Base-by-base conservation (phyloP, 768 basidiomycete species). In the Suillus spraguei region DNA sequence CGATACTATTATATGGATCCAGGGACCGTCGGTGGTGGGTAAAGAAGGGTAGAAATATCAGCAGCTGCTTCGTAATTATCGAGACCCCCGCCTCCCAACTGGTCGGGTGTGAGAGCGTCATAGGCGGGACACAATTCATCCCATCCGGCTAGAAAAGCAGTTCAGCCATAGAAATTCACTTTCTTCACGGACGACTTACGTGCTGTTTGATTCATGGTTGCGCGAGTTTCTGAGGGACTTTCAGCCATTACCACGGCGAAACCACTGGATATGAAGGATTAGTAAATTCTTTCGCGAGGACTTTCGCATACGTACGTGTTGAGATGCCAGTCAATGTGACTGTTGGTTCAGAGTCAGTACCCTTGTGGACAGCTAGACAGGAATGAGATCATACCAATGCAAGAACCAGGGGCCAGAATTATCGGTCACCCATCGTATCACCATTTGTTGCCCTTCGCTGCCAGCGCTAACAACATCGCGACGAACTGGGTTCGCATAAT, bases 371-470 rank as follows among this genome's bases (percentile, higher is more conserved):
- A 32, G 6, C 13, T 32, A 6, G 3, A 47, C 22, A 10, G 17
- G 16, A 28, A 36, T 1, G 49, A 14, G 28, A 13, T 20, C 68
- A 38, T 59, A 68, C 69, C 65, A 67, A 52, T 67, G 64, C n/a
- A 60, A 63, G 59, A 68, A 65, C 68, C 80, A 82, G 14, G 78
- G 76, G 11, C 83, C 83, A 1, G 85, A 81, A 28, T 28, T 28
- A 4, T 28, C 28, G 28, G 28, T 28, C 2, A 28, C 28, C 28
- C 28, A 28, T 28, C 28, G 28, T 28, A 28, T 28, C 28, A 28
- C 28, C 28, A 28, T 28, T 28, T 28, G 28, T 28, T 28, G 28
- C 28, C 28, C 28, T 28, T 28, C 28, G 4, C 28, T 28, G 28
- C 28, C 28, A 28, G 28, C 28, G 28, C 28, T 28, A 28, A 28